Evolutionary conservation across 176 grass and related monocot species (phyloP).

Genomic region (maize (Zea mays)): DNA sequence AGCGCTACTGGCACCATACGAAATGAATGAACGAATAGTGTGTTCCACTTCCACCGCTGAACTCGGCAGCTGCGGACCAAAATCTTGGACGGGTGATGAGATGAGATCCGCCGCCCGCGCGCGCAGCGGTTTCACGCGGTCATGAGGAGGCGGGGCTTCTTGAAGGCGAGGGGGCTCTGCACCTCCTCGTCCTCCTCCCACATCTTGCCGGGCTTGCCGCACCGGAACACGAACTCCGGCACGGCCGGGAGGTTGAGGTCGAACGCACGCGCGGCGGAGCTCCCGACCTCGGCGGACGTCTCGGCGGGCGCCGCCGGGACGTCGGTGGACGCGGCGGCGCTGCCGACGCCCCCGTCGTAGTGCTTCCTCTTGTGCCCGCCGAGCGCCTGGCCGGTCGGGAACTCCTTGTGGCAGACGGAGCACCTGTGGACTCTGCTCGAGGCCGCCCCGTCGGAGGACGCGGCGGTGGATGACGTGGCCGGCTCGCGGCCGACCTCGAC

Average conservation of each 20-base stretch:
- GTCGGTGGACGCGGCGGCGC: conserved; percentile 22
- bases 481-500: conserved; percentile 42
- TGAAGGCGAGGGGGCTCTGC: conserved; percentile 91
- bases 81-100: conserved; percentile 21
- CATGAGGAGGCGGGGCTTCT: conserved; percentile 83
- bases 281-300: conserved; percentile 59
- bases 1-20: conserved; percentile 32
- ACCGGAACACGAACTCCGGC: conserved; percentile 66
- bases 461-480: conserved; percentile 57
- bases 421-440: conserved; percentile 69
- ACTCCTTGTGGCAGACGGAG: conserved; percentile 84
- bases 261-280: conserved; percentile 55
- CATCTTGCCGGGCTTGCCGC: conserved; percentile 39
- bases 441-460: conserved; percentile 33
- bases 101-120: neutral
- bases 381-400: conserved; percentile 84
- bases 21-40: conserved; percentile 60
- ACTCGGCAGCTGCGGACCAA: conserved; percentile 21
- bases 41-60: neutral
- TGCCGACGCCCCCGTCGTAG: conserved; percentile 68
- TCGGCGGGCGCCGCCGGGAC: conserved; percentile 34
- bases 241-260: conserved; percentile 86
- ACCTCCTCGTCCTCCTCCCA: conserved; percentile 90
- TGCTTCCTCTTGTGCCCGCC: conserved; percentile 97
- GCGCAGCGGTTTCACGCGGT: conserved; percentile 37